A percentile compares a stretch with the other conserved stretches of the same genome.
Conservation (phyloP, 1,284 basidiomycete species). For the Leccinum huronense region DNA sequence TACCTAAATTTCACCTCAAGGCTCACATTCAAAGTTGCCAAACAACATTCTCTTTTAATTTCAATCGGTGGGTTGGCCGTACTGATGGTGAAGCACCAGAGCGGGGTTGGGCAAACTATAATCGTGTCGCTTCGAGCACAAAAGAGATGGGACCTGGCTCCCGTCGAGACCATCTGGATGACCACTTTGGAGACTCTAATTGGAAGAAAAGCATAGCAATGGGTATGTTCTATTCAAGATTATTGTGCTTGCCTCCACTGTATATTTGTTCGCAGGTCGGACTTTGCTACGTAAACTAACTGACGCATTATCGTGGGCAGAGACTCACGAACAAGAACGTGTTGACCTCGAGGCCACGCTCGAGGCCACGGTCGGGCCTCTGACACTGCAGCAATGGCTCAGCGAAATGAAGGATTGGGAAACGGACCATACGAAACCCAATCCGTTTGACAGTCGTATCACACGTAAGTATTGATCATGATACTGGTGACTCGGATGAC, state of each 20-base stretch:
- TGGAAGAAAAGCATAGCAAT: not conserved
- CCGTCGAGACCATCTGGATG: not conserved
- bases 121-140: not conserved
- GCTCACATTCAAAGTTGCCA: not conserved
- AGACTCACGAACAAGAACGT: not conserved
- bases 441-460: conserved; percentile 11
- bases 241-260: not conserved
- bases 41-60: not conserved
- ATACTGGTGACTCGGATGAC: too few species aligned
- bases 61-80: not conserved
- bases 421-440: not conserved
- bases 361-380: not conserved
- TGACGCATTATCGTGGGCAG: not conserved
- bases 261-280: not conserved
- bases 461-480: not conserved
- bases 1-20: not conserved
- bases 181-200: not conserved
- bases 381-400: not conserved
- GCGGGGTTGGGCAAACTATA: not conserved
- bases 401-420: not conserved
- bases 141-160: not conserved
- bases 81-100: not conserved
- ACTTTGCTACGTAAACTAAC: conserved; percentile 1
- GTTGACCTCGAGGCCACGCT: not conserved
- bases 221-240: not conserved